Base-by-base conservation (phyloP, 768 basidiomycete species). In the Serendipita sp. region DNA sequence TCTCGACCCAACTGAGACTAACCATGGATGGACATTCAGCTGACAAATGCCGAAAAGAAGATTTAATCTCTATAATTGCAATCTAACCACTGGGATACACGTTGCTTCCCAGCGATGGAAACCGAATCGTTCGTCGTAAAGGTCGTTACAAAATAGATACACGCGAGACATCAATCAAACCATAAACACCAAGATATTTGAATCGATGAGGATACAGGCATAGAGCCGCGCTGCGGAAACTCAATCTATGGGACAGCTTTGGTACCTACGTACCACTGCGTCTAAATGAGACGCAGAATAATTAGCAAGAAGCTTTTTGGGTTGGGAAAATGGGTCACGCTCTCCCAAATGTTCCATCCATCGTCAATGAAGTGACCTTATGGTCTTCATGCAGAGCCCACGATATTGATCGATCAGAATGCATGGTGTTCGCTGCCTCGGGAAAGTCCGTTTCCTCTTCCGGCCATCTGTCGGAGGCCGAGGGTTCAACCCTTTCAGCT, bases 321-420 rank as follows among this genome's bases (percentile, higher is more conserved):
- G 48, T 18, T 50, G 5, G 48, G 48, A n/a, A n/a, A 1, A 8
- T 8, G 48, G 18, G n/a, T 36, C 34, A 60, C 34, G 34, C 36
- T 31, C 55, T 23, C 34, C 55, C 55, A 18, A 60, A 60, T n/a
- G 55, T 60, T 10, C 55, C 55, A 36, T 60, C 55, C 55, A 60
- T 60, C 27, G 31, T 60, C 27, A 60, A 34, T 8, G 36, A 10
- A 36, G 4, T 36, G 16, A 29, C 31, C 48, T 8, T 33, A 52
- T 52, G 27, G 27, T 60, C 55, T 31, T 60, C n/a, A n/a, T 10
- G 55, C 55, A 60, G 10, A 36, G 55, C 18, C 55, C 55, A 33
- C 55, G 18, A 23, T 29, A 27, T 23, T 60, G 55, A 60, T 60
- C 55, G 55, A 60, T 60, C 55, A 60, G 55, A 60, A n/a, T 31